Conservation (phyloP, 2,329 filamentous ascomycete genomes). For the Ophiognomonia clavigignenti-juglandacearum region DNA sequence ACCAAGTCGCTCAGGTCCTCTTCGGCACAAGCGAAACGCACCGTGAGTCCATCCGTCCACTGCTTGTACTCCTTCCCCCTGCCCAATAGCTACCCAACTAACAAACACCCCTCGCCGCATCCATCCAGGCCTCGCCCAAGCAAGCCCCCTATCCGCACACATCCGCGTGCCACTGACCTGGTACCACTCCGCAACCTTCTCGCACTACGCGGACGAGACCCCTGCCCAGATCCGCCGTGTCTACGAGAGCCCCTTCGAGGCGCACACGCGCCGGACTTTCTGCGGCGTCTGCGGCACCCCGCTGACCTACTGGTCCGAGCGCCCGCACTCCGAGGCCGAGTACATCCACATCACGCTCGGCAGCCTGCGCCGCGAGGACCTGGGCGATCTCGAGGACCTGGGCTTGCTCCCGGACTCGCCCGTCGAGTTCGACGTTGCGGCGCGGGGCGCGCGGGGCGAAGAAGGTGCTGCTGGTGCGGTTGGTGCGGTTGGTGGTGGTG, state of each 20-base stretch:
- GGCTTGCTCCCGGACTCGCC: slow-evolving; percentile 57
- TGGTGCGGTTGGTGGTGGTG: not conserved
- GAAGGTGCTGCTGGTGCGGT: no score
- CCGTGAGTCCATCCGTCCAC: slow-evolving; percentile 58
- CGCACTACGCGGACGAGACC: slow-evolving; percentile 75
- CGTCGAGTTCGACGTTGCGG: slow-evolving; percentile 23
- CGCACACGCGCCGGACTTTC: slow-evolving; percentile 67
- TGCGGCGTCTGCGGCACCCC: slow-evolving; percentile 91
- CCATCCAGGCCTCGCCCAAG: slow-evolving; percentile 56
- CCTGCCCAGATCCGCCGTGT: slow-evolving; percentile 60
- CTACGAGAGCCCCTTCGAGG: slow-evolving; percentile 57
- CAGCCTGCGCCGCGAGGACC: slow-evolving; percentile 65
- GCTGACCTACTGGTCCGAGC: slow-evolving; percentile 77
- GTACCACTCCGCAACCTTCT: slow-evolving; percentile 71
- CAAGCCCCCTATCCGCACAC: slow-evolving; percentile 72
- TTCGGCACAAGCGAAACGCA: slow-evolving; percentile 68
- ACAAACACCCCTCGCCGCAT: no score
- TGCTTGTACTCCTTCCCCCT: not conserved
- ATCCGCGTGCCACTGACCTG: slow-evolving; percentile 76
- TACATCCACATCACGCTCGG: slow-evolving; percentile 81
- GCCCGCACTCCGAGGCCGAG: slow-evolving; percentile 64
- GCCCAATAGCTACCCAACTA: slow-evolving; percentile 8
- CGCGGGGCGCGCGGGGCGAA: no score
- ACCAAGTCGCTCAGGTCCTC: slow-evolving; percentile 60
- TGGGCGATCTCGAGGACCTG: slow-evolving; percentile 68